phyloP scores from a whole-genome alignment of 1,139 yeast genomes.

The Yamadazyma triangularis region DNA sequence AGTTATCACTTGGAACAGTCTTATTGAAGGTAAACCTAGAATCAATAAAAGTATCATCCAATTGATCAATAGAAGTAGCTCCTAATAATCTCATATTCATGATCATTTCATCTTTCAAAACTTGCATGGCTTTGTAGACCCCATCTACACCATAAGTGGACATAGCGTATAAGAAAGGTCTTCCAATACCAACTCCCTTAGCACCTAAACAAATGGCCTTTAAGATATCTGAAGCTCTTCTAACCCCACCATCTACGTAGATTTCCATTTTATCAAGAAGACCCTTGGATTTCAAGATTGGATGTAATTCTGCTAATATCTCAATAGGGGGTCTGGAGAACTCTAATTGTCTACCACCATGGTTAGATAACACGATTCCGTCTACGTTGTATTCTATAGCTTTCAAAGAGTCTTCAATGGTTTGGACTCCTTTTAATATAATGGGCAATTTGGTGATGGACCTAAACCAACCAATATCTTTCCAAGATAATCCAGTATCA shows the following conservation, averaged over 20 bases:
- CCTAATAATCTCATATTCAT: constrained; percentile 91
- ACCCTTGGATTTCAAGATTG: constrained; percentile 36
- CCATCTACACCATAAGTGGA: constrained; percentile 75
- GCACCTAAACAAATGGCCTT: constrained; percentile 69
- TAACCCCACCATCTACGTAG: constrained; percentile 62
- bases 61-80: constrained; percentile 58
- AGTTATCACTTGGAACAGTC: constrained; percentile 31
- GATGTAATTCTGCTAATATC: constrained; percentile 61
- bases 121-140: constrained; percentile 70
- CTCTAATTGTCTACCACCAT: constrained; percentile 74
- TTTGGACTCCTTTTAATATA: constrained; percentile 66
- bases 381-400: constrained; percentile 62
- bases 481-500: constrained; percentile 74
- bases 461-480: constrained; percentile 57
- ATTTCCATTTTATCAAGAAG: constrained; percentile 42
- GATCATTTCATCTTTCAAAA: constrained; percentile 73
- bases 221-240: constrained; percentile 64
- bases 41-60: constrained; percentile 41
- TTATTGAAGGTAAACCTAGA: constrained; percentile 1
- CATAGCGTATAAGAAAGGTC: constrained; percentile 71
- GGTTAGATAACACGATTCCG: constrained; percentile 65
- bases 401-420: constrained; percentile 60
- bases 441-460: constrained; percentile 60
- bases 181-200: constrained; percentile 69
- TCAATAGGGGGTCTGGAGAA: constrained; percentile 66